Evolutionary conservation across 2,329 filamentous ascomycete species (phyloP).

Genomic region (Phaeosphaeria sp.): DNA sequence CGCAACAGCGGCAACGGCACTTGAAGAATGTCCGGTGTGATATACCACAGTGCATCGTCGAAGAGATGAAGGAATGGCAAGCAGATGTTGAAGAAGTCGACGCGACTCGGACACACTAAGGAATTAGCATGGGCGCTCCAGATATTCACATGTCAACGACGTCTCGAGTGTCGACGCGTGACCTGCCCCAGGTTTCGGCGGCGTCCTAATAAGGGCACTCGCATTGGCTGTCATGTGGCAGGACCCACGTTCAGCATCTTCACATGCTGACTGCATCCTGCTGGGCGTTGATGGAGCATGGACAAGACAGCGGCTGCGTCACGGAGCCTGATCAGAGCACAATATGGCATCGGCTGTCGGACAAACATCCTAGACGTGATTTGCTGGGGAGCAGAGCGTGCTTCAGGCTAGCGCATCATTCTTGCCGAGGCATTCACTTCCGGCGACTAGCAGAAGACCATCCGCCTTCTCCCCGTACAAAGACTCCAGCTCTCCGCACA

Average conservation of each 20-base stretch:
- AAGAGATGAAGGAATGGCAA: neutral
- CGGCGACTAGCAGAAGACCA: conserved; percentile 23
- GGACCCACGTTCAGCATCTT: conserved; percentile 17
- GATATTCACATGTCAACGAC: conserved; percentile 32
- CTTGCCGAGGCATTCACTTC: conserved; percentile 40
- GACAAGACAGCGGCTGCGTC: conserved; percentile 18
- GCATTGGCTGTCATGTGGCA: conserved; percentile 19
- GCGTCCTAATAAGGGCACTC: conserved; percentile 12
- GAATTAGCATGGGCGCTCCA: neutral
- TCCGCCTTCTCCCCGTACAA: conserved; percentile 30
- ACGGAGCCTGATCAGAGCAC: conserved; percentile 6
- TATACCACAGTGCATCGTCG: neutral
- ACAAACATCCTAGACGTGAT: conserved; percentile 35
- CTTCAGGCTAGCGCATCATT: conserved; percentile 28
- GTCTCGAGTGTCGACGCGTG: conserved; percentile 14
- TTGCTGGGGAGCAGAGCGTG: conserved; percentile 22
- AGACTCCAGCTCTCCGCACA: conserved; percentile 34
- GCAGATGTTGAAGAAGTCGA: neutral
- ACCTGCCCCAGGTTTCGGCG: conserved; percentile 24
- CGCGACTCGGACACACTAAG: neutral
- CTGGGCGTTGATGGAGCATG: neutral
- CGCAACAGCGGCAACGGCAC: neutral
- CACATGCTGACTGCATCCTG: conserved; percentile 24
- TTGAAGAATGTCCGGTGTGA: neutral
- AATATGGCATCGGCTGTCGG: conserved; percentile 18